Evolutionary conservation across 106 monocot species (phyloP), one percentile per base, ranked within the genome.

Genomic region (Hemerocallis citrina): DNA sequence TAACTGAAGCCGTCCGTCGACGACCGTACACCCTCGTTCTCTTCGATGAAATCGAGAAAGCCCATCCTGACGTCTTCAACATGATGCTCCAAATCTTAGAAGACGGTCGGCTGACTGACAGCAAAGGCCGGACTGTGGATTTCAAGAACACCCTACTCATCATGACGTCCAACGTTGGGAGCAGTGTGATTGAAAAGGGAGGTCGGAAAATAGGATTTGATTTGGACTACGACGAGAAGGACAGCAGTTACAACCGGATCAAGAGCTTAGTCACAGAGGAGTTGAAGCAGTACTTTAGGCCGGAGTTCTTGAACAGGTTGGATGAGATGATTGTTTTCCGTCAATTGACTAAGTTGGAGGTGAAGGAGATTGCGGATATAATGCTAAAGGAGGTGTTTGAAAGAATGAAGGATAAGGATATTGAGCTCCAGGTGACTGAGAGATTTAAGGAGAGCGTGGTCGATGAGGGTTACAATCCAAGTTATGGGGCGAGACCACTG

Each of bases 41-140:
- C 5, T 86, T 86, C 34, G 81, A 86, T 60, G 86, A 86, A 61
- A 86, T 86, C 13, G 86, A 86, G 52, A 86, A 86, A 50, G 86
- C 86, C 9, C 86, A 87, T 61, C 86, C 86, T 8, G 86, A 87
- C 41, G 86, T 87, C 38, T 87, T 87, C 63, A 87, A 87, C 69
- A 87, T 87, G 86, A 87, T 87, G 86, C 82, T 87, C 45, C 86
- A 87, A 40, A 87, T 87, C 14, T 63, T 82, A 1, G 86, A 87
- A 66, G 86, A 87, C 54, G 86, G 86, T 0, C 72, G 86, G 33
- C 39, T 87, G 33, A 87, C 86, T 0, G 86, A 87, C 50, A 87
- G 86, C 65, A 87, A 87, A 64, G 86, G 86, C 0, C 71, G 86
- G 14, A 87, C 86, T 0, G 86, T 87, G 9, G 86, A 87, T 54